Base-by-base conservation (phyloP, 208 protist genomes). In the Wallacemonas sp. region DNA sequence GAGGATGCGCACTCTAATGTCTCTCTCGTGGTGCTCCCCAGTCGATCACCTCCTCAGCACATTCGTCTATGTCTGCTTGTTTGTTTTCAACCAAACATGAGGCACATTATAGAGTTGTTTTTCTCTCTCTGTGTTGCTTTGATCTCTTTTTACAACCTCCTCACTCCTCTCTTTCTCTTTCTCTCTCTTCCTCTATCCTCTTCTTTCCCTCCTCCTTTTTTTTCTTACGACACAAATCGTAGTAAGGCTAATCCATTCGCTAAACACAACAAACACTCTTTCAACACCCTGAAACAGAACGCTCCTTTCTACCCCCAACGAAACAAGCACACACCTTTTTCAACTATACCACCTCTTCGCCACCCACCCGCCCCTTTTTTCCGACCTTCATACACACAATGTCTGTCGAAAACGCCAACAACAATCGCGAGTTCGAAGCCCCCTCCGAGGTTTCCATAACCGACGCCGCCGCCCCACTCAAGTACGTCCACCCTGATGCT, bases 401-500 rank as follows among this genome's bases (percentile, higher is more conserved):
- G 52, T 58, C 52, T 24, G 32, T 8, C n/a, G 52, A 34, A 23
- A 41, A 41, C 36, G 14, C 6, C 36, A 41, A 41, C 36, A 41
- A 41, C 47, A 32, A 24, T n/a, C 47, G 47, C 26, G 47, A 55
- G 23, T 32, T 55, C 19, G 47, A 55, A 32, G 26, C 9, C 26
- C 6, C 24, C 26, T 55, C 47, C 26, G 47, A 32, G 8, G 2
- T 8, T 17, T 9, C 47, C 26, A 33, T 32, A 17, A 65, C 39
- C 17, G 41, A 8, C 3, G 34, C 8, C 36, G 58, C 34, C 58
- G 34, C 41, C 43, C 58, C 58, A 8, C 5, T 24, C 27, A 27
- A 46, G 27, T 78, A 74, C 38, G 57, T 83, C 2, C 79, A 90
- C 68, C 74, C 74, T 11, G 68, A 72, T 12, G 80, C 80, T 0